Evolutionary conservation across 1,284 basidiomycete species (phyloP).

Genomic region (Tylopilus orsonianus): DNA sequence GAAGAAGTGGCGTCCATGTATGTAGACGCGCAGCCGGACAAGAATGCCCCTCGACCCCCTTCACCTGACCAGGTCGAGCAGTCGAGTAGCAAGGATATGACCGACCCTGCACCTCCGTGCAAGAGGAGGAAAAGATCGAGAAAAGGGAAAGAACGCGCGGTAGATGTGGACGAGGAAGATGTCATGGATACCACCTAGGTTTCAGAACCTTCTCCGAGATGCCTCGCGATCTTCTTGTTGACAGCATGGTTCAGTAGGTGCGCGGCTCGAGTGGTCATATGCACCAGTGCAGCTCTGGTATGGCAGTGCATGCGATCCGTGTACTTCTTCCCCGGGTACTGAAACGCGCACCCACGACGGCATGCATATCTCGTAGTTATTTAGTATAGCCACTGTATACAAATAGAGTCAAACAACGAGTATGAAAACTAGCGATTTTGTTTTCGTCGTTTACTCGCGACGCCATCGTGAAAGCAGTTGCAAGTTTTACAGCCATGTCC

Average conservation of each 20-base stretch:
- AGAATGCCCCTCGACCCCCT: neutral
- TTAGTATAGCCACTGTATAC: neutral
- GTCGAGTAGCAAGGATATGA: neutral
- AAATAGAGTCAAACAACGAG: slow-evolving; percentile 29
- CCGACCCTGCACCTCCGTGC: slow-evolving; percentile 1
- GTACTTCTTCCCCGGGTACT: no score
- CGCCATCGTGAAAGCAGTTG: slow-evolving; percentile 15
- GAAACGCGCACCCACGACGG: no score
- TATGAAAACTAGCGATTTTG: slow-evolving; percentile 24
- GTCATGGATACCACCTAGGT: slow-evolving; percentile 21
- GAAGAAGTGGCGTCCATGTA: slow-evolving; percentile 26
- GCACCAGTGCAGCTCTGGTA: no score
- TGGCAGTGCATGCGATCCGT: no score
- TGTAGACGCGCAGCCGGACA: slow-evolving; percentile 14
- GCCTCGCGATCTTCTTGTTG: neutral
- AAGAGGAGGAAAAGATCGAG: slow-evolving; percentile 20
- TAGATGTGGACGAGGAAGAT: slow-evolving; percentile 20
- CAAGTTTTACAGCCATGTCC: slow-evolving; percentile 23
- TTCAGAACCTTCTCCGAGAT: neutral
- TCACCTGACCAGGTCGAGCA: slow-evolving; percentile 3
- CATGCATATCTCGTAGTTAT: no score
- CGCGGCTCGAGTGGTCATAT: no score
- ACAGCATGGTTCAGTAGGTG: no score
- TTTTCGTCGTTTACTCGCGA: slow-evolving; percentile 23
- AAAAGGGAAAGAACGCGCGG: slow-evolving; percentile 31